Evolutionary conservation across 192 early-diverging fungal species (phyloP).

Genomic region (Diversispora eburnea): DNA sequence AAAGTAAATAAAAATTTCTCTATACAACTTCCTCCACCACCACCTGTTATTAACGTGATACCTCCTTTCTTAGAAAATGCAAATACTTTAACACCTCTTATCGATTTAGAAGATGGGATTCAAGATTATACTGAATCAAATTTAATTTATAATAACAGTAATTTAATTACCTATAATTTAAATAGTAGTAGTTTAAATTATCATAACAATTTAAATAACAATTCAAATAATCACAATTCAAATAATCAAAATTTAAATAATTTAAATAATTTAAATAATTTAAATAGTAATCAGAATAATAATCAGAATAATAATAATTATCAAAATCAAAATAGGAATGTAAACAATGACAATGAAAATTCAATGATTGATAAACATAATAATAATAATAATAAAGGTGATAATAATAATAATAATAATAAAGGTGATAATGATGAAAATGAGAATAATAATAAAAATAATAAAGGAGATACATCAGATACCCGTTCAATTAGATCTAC

Average conservation of each 20-base stretch:
- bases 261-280: neutral
- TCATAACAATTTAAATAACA: too few species aligned
- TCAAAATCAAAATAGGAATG: neutral
- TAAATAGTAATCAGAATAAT: neutral
- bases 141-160: neutral
- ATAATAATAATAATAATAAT: constrained; percentile 1
- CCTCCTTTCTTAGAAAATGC: neutral
- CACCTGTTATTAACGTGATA: constrained; percentile 6
- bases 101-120: neutral
- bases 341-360: too few species aligned
- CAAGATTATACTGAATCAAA: constrained; percentile 11
- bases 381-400: neutral
- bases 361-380: too few species aligned
- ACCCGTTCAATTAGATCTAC: constrained; percentile 39
- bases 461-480: constrained; percentile 33
- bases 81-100: neutral
- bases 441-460: neutral
- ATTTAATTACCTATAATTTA: neutral
- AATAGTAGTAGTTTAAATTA: too few species aligned
- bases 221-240: too few species aligned
- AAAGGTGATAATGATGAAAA: neutral
- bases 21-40: neutral
- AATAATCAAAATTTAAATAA: too few species aligned
- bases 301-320: neutral
- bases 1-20: constrained; percentile 20